A percentile compares a stretch with the other conserved stretches of the same genome.
These are phyloP conservation scores for Petunia secreta DNA, from an alignment of 257 asterid genomes.

Conservation along the genomic window DNA sequence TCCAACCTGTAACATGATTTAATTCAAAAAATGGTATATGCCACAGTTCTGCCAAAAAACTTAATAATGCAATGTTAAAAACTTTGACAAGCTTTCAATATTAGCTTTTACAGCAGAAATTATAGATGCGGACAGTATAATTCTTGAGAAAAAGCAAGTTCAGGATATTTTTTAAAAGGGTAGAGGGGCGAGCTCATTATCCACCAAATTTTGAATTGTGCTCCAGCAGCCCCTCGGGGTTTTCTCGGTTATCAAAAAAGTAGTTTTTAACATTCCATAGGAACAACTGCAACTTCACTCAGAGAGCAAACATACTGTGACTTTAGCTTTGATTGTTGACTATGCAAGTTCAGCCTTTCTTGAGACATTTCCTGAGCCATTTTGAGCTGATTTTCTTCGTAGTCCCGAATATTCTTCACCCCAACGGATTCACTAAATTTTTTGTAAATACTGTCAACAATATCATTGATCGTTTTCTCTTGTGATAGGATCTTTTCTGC, in stretches of 20 bases:
- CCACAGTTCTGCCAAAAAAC: background rate
- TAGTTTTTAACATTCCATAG: slow-evolving; percentile 15
- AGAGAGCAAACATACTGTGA: slow-evolving; percentile 69
- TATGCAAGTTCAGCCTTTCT: slow-evolving; percentile 82
- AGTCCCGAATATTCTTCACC: slow-evolving; percentile 89
- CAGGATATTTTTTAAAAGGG: no score
- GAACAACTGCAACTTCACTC: slow-evolving; percentile 8
- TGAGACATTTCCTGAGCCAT: slow-evolving; percentile 86
- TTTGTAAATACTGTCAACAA: slow-evolving; percentile 84
- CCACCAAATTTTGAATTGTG: no score
- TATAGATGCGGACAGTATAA: no score
- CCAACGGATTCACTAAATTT: slow-evolving; percentile 95
- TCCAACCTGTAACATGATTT: slow-evolving; percentile 61
- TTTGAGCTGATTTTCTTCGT: slow-evolving; percentile 96
- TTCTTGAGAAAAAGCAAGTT: no score
- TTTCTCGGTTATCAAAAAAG: background rate
- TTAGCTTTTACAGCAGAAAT: no score
- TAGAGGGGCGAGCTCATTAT: no score
- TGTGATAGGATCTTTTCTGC: slow-evolving; percentile 53
- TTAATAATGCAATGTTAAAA: background rate
- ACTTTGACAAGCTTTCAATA: background rate
- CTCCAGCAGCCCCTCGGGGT: no score
- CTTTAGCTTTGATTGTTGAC: slow-evolving; percentile 91
- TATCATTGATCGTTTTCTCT: slow-evolving; percentile 77
- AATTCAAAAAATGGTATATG: background rate